Evolutionary conservation across 495 filamentous ascomycete species (phyloP), one percentile per base, ranked within the genome.

Genomic region (Elasticomyces elasticus): DNA sequence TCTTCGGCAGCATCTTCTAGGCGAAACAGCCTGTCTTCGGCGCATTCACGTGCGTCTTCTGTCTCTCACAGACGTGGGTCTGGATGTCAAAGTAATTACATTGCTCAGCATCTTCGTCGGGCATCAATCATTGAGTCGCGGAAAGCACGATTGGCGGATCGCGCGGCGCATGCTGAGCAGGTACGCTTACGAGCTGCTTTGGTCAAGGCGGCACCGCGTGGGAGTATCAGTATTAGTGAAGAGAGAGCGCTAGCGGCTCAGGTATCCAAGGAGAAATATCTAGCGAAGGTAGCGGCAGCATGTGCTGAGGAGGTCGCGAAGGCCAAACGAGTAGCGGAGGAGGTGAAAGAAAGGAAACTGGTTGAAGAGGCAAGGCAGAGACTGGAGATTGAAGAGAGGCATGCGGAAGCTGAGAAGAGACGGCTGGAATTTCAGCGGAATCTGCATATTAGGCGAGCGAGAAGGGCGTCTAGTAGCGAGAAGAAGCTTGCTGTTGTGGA

Each of bases 291-390:
- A 25, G 86, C 90, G 11, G 92, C 91, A 33, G 82, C 83, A 62
- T 97, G 94, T 66, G 91, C 94, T 49, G 91, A 90, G 65, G 92
- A 98, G 69, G 92, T 98, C 44, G 85, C 85, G 61, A 78, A 90
- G 43, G 92, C 94, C 48, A 98, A 98, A 75, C 84, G 85, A 44
- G 79, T 95, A 43, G 92, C 92, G 1, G 87, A 94, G 71, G 91
- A 83, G 54, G 90, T 87, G 71, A 87, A 90, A 64, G 89, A 91
- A 71, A 84, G 85, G 65, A 83, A 91, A 58, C 88, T 92, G 53
- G 85, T 87, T 40, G 89, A 97, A 55, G 80, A 89, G 60, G 79
- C 77, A 61, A 85, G 66, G 27, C 61, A 62, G 47, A 49, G 69
- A 26, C 52, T 68, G 40, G 88, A 95, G 59, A 86, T 95, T 81